A percentile compares a stretch with the other conserved stretches of the same genome.
Evolutionary conservation across 139 green algal species (phyloP).

Genomic region (Coccomyxa sp.): DNA sequence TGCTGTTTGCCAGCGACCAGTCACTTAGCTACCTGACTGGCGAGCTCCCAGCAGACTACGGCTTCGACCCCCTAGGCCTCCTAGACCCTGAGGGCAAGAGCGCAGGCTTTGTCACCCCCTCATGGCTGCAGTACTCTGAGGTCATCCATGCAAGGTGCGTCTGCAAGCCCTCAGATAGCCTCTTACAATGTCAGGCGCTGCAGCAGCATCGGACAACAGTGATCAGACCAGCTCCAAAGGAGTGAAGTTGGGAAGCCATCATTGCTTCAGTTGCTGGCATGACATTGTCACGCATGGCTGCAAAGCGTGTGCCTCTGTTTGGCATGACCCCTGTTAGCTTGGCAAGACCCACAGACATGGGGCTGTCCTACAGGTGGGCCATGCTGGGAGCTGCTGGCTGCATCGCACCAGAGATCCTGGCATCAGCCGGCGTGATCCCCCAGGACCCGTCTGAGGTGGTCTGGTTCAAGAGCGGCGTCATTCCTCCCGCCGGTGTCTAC

Average conservation of each 20-base stretch:
- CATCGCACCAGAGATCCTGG: constrained; percentile 93
- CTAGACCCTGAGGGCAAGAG: constrained; percentile 83
- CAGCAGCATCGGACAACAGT: too few species aligned
- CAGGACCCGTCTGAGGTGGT: constrained; percentile 47
- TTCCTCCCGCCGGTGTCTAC: constrained; percentile 74
- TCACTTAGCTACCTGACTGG: constrained; percentile 94
- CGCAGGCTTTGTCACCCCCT: constrained; percentile 83
- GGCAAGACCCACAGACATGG: neutral
- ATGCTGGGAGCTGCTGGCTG: constrained; percentile 93
- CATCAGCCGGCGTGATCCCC: constrained; percentile 73
- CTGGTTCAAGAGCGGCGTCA: constrained; percentile 90
- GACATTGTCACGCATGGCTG: constrained; percentile 68
- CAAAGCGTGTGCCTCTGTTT: neutral
- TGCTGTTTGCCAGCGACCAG: constrained; percentile 62
- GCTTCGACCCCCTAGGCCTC: constrained; percentile 93
- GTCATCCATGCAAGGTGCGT: constrained; percentile 61
- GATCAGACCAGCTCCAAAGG: too few species aligned
- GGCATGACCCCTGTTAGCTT: neutral
- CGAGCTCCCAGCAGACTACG: constrained; percentile 71
- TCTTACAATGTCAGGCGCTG: too few species aligned
- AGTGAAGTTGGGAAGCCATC: too few species aligned
- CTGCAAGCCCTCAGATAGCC: neutral
- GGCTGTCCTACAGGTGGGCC: constrained; percentile 58
- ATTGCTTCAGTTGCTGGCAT: neutral
- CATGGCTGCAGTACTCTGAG: constrained; percentile 85